Base-by-base conservation (phyloP, 2,329 filamentous ascomycete species). In the Colletotrichum cuscutae region DNA sequence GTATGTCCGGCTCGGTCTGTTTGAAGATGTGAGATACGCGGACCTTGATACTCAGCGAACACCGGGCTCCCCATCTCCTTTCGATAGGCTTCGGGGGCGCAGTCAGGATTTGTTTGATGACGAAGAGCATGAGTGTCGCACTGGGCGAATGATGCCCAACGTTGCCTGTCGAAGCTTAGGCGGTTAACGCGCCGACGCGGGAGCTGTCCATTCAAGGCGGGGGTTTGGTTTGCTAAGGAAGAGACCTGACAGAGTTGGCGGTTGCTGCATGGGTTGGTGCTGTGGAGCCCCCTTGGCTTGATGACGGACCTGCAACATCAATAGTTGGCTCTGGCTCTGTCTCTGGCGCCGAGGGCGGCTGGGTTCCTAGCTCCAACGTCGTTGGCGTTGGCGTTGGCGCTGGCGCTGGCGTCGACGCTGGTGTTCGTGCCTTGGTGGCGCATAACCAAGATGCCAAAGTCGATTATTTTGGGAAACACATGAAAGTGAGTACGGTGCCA, bases 291-390 rank as follows among this genome's bases (percentile, higher is more conserved):
- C 15, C 24, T 22, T 28, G 15, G 42, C 42, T 49, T 26, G 19
- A 46, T 42, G 24, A 35, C 19, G 70, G 58, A 30, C 69, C 64
- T 56, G 46, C 46, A 30, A 13, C 35, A 70, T 72, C 66, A 65
- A 64, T 70, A 72, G 53, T 56, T 60, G 56, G 35, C 58, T 46
- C 64, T 58, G 52, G 65, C 54, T 69, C 28, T 56, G 61, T 30
- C 28, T 54, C n/a, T 35, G 15, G 53, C 52, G 42, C 65, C 60
- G 46, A 35, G 32, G 37, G 11, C 42, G 59, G 32, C 28, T 30
- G 52, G 54, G 65, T 54, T 60, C 46, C 59, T 58, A 54, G 65
- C 54, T 60, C 32, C 59, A 64, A 72, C 28, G 61, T 60, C 60
- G 70, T 49, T 61, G 49, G 35, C 35, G 46, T 54, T 60, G 57